phyloP scores from a whole-genome alignment of 331 rosid species.

The Malus hybrid region DNA sequence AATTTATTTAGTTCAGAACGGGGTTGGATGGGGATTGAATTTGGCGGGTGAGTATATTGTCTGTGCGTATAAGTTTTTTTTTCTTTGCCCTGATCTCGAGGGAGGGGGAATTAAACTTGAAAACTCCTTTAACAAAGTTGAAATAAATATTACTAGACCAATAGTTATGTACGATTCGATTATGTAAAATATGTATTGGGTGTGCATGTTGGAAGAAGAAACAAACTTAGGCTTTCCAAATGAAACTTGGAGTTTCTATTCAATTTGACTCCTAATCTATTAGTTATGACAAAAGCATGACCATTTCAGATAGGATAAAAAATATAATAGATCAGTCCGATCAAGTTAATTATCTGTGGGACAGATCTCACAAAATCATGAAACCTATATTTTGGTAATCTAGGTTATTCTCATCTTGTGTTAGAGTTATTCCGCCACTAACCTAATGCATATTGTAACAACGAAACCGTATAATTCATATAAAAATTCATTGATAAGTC shows the following conservation, averaged over 20 bases:
- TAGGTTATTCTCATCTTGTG: background rate
- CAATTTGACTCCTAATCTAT: background rate
- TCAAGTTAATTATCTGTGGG: background rate
- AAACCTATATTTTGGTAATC: background rate
- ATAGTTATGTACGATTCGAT: background rate
- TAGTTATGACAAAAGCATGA: background rate
- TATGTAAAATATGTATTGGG: background rate
- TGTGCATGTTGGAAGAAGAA: background rate
- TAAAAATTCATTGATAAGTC: too few relatives aligned
- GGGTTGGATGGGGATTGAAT: background rate
- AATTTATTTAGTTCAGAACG: background rate
- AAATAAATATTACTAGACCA: background rate
- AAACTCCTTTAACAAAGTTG: background rate
- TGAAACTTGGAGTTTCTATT: background rate
- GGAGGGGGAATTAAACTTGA: background rate
- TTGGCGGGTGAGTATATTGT: background rate
- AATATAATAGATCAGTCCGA: background rate
- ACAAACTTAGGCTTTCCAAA: background rate
- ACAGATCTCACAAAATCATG: background rate
- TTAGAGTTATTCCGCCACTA: background rate
- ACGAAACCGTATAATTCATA: too few relatives aligned
- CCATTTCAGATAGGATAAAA: background rate
- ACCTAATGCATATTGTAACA: too few relatives aligned
- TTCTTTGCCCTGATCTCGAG: background rate
- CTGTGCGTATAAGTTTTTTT: background rate